Evolutionary conservation across 2,329 filamentous ascomycete genomes (phyloP).

Genomic region (Tolypocladium pustulatum): DNA sequence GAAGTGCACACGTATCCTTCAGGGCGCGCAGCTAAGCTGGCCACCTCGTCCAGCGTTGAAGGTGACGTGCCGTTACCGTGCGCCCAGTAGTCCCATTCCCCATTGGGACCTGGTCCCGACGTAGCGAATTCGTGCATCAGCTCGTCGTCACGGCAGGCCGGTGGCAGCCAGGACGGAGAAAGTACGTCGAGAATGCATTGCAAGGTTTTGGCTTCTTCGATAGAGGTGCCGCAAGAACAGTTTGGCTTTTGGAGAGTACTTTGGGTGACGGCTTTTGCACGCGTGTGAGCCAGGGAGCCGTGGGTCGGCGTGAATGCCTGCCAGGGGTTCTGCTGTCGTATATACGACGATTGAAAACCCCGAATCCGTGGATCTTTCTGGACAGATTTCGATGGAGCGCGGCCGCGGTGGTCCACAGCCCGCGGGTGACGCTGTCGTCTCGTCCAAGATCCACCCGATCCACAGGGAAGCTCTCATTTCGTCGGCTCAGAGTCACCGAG

Average conservation of each 20-base stretch:
- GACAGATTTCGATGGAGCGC: neutral
- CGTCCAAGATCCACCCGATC: neutral
- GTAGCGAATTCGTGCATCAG: no score
- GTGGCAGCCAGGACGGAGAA: no score
- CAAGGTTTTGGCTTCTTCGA: no score
- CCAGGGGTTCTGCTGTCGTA: neutral
- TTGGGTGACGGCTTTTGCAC: neutral
- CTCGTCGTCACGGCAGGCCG: no score
- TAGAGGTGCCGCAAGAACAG: no score
- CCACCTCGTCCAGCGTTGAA: no score
- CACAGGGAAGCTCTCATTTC: neutral
- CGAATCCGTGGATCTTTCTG: neutral
- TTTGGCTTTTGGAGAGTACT: neutral
- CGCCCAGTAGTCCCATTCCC: no score
- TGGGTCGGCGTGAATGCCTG: neutral
- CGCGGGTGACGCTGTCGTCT: neutral
- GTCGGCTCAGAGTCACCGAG: neutral
- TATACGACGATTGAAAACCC: neutral
- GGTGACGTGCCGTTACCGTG: no score
- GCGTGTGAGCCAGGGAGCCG: neutral
- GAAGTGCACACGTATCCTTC: no score
- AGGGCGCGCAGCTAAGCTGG: no score
- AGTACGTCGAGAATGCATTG: no score
- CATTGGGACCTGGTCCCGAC: no score
- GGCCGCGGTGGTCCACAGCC: neutral